Evolutionary conservation across 2,329 filamentous ascomycete species (phyloP).

Genomic region (Aspergillus japonicus): DNA sequence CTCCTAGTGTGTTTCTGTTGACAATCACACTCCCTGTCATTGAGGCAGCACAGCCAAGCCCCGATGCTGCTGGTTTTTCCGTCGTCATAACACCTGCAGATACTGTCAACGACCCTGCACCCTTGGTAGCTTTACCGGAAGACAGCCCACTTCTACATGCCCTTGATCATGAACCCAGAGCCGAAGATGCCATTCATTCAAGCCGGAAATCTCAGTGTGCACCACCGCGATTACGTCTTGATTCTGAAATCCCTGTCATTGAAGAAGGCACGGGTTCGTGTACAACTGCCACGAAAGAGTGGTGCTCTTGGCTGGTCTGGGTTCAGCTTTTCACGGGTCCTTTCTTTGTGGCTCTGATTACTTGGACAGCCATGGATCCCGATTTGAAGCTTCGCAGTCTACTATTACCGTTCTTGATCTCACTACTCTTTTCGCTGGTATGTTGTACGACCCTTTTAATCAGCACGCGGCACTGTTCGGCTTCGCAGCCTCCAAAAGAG

Average conservation of each 20-base stretch:
- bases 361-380: conserved; percentile 61
- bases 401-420: conserved; percentile 58
- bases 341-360: conserved; percentile 72
- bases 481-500: conserved; percentile 59
- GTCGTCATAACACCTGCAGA: conserved; percentile 28
- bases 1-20: conserved; percentile 86
- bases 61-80: neutral
- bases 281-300: conserved; percentile 52
- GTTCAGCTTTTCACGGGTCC: conserved; percentile 86
- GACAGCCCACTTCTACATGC: conserved; percentile 36
- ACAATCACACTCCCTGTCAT: conserved; percentile 90
- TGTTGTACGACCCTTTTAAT: conserved; percentile 65
- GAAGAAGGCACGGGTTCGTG: conserved; percentile 22
- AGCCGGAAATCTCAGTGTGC: conserved; percentile 21
- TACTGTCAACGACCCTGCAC: conserved; percentile 27
- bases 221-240: conserved; percentile 26
- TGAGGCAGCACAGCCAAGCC: conserved; percentile 57
- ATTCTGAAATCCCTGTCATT: conserved; percentile 42
- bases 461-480: conserved; percentile 57
- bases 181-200: conserved; percentile 10
- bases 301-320: conserved; percentile 89
- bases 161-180: conserved; percentile 14
- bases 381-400: conserved; percentile 55
- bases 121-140: conserved; percentile 34
- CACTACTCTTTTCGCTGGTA: conserved; percentile 67